Evolutionary conservation across 2,329 filamentous ascomycete species (phyloP), one percentile per base, ranked within the genome.

Genomic region (Phoma sp.): DNA sequence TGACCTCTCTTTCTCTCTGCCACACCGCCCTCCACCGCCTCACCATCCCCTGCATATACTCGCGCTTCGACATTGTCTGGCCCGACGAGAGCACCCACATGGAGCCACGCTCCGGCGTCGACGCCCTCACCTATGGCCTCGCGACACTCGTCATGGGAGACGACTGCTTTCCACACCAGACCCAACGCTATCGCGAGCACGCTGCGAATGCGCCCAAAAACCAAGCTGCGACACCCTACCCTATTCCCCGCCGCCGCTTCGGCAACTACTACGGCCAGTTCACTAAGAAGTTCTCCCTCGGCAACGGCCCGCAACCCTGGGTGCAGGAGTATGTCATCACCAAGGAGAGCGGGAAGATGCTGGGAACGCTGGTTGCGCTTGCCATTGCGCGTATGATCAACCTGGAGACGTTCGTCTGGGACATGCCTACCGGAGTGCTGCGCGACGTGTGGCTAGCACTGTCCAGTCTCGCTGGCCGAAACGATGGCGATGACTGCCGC

Each of bases 11-110:
- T 36, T 90, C 90, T 13, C 81, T 92, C 55, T 89, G 90, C 38
- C 90, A 92, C 76, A 92, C 90, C 13, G 87, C 88, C 25, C 83
- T 96, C 12, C 89, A 95, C 76, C 81, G 82, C 38, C 82, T 95
- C 50, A 85, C 89, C 0, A 87, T 91, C 22, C 90, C 91, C 17
- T 86, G 88, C 65, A 92, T 95, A 62, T 95, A 95, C 77, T 89
- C 89, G 17, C 85, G 89, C 57, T 95, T 95, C 75, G 91, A 95
- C 70, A 95, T 95, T 61, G 89, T 94, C 37, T 95, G 91, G 91
- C 91, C 91, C 0, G 90, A 94, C 68, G 85, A 85, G 29, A 83
- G 84, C 60, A 80, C 84, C 7, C 81, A 85, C 8, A 80, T 84
- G 2, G 85, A 89, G 64, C 86, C 88, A 49, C 82, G 87, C 38